phyloP scores from a whole-genome alignment of 176 grass and related monocot genomes.

The Typha latifolia region DNA sequence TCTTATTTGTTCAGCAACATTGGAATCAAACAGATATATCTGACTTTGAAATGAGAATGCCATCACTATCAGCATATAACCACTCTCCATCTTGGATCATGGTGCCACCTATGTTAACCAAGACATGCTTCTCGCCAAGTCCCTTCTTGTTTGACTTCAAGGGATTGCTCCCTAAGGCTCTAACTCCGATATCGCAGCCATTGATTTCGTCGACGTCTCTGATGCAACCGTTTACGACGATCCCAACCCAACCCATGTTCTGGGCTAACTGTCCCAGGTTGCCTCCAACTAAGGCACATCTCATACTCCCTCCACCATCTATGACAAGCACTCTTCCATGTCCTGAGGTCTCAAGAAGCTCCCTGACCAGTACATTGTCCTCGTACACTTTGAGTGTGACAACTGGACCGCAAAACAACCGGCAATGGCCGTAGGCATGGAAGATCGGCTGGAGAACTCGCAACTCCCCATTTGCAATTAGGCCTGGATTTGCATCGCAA shows the following conservation, averaged over 20 bases:
- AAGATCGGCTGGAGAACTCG: constrained; percentile 24
- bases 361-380: constrained; percentile 27
- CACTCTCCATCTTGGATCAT: constrained; percentile 26
- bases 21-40: constrained; percentile 17
- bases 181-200: constrained; percentile 19
- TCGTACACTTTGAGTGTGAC: constrained; percentile 31
- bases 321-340: constrained; percentile 31
- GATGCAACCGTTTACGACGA: constrained; percentile 28
- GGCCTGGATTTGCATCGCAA: constrained; percentile 19
- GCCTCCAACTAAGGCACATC: constrained; percentile 27
- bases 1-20: no score
- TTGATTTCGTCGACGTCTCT: constrained; percentile 36
- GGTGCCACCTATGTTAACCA: constrained; percentile 15
- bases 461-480: constrained; percentile 21
- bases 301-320: constrained; percentile 28
- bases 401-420: constrained; percentile 20
- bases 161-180: constrained; percentile 16
- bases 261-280: constrained; percentile 23
- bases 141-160: constrained; percentile 32
- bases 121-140: constrained; percentile 23
- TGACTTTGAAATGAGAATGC: constrained; percentile 22
- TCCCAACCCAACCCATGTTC: constrained; percentile 25
- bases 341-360: constrained; percentile 21
- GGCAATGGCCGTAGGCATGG: constrained; percentile 19
- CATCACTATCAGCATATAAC: constrained; percentile 32